phyloP scores from a whole-genome alignment of 306 rosid genomes.

The Fragaria ananassa region DNA sequence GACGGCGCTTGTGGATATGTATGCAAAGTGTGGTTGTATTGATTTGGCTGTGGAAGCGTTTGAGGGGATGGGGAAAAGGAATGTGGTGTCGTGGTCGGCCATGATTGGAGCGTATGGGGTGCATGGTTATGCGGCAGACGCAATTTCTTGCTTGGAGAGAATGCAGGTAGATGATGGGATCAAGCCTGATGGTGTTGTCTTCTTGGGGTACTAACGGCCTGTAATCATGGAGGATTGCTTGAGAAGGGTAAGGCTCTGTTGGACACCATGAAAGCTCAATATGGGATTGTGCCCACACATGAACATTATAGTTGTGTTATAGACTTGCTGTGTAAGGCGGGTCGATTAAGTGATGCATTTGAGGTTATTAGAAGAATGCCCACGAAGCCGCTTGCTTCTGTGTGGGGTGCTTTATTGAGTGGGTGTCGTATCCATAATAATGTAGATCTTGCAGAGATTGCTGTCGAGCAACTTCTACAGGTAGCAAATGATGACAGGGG shows the following conservation, averaged over 20 bases:
- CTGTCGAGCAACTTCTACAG: slow-evolving; percentile 34
- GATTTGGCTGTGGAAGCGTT: slow-evolving; percentile 41
- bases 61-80: slow-evolving; percentile 33
- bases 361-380: slow-evolving; percentile 39
- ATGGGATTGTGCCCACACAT: slow-evolving; percentile 34
- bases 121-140: slow-evolving; percentile 30
- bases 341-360: slow-evolving; percentile 33
- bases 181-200: slow-evolving; percentile 41
- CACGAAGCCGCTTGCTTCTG: slow-evolving; percentile 48
- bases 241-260: slow-evolving; percentile 34
- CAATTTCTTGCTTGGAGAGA: slow-evolving; percentile 32
- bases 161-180: slow-evolving; percentile 39
- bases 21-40: slow-evolving; percentile 42
- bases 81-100: slow-evolving; percentile 46
- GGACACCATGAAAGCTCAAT: slow-evolving; percentile 30
- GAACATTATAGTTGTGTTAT: slow-evolving; percentile 47
- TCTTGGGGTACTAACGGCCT: slow-evolving; percentile 40
- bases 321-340: slow-evolving; percentile 42
- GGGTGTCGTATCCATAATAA: slow-evolving; percentile 33
- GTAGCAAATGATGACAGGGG: slow-evolving; percentile 27
- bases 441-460: slow-evolving; percentile 42
- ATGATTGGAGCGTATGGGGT: slow-evolving; percentile 39
- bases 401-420: slow-evolving; percentile 48
- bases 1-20: slow-evolving; percentile 44
- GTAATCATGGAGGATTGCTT: slow-evolving; percentile 38